Percentiles rank a stretch among this genome's conserved stretches.
phyloP scores from a whole-genome alignment of 306 rosid genomes.

The Dalbergia oliveri region DNA sequence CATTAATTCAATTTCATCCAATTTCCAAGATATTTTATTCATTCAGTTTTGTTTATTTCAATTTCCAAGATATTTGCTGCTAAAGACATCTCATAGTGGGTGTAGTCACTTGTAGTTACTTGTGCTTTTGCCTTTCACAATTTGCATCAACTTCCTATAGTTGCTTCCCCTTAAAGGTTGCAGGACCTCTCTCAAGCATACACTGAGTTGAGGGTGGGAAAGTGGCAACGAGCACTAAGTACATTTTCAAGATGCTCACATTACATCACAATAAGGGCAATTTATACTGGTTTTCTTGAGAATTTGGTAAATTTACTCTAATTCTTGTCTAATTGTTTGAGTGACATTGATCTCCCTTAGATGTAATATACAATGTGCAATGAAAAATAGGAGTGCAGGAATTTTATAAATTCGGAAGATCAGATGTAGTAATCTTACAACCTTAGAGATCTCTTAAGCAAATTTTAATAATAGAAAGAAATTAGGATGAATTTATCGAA shows the following conservation, averaged over 20 bases:
- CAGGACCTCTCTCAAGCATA: constrained; percentile 33
- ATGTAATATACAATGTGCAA: no score
- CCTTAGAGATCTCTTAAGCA: no score
- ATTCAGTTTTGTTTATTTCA: background rate
- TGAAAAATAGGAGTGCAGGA: no score
- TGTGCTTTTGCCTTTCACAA: constrained; percentile 41
- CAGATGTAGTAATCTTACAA: no score
- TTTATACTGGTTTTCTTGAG: background rate
- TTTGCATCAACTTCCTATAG: constrained; percentile 30
- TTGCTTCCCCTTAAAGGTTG: constrained; percentile 33
- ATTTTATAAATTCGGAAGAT: no score
- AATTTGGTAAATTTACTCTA: no score
- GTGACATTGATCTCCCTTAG: no score
- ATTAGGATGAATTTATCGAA: no score
- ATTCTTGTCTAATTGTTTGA: no score
- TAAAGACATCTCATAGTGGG: constrained; percentile 46
- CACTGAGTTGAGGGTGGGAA: constrained; percentile 31
- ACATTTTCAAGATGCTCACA: constrained; percentile 15
- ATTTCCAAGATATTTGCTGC: background rate
- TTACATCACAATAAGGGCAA: background rate
- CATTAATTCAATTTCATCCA: background rate
- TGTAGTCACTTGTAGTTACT: constrained; percentile 37
- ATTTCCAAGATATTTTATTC: background rate
- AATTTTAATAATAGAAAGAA: no score
- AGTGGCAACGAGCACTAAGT: constrained; percentile 27